Base-by-base conservation (phyloP, 306 rosid species). In the Rosa rugosa region DNA sequence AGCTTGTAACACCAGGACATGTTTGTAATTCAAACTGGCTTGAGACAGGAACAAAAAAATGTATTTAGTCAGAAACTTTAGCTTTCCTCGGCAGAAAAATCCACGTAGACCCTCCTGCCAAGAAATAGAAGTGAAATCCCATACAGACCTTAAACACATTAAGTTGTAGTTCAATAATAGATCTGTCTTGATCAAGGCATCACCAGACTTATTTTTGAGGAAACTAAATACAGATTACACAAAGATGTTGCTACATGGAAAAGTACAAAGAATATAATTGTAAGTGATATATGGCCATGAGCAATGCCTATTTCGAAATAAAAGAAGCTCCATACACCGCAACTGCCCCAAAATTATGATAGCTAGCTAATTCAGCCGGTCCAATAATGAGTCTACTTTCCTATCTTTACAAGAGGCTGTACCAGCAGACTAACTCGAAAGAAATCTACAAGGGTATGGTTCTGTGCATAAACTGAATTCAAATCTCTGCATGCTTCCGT, bases 321-420 rank as follows among this genome's bases (percentile, higher is more conserved):
- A 22, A 56, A 22, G 53, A 65, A 22, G 83, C 40, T 72, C 73
- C 20, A 64, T 50, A 34, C 31, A 50, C 44, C n/a, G 27, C 20
- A 71, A 16, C 67, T 27, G 51, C 84, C 49, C 77, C 77, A 64
- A 81, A 46, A 76, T 70, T 75, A 50, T 79, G 60, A 80, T 47
- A 25, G 46, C 41, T 66, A 78, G 57, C 46, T 66, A 78, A 78
- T 53, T 76, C 79, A 46, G 79, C 63, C 80, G 62, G 69, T 72
- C 41, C 57, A 80, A 51, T 53, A 68, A 72, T 60, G 59, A 84
- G 74, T 68, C 75, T 77, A 82, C 79, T 71, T 82, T 71, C 42
- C 53, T 81, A 65, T 78, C 87, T 86, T 89, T 84, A 82, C 86
- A 83, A 75, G 68, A 65, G 68, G 76, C 77, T 71, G 38, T 76